Conservation (phyloP, 2,329 filamentous ascomycete genomes). For the Sclerotinia subarctica region DNA sequence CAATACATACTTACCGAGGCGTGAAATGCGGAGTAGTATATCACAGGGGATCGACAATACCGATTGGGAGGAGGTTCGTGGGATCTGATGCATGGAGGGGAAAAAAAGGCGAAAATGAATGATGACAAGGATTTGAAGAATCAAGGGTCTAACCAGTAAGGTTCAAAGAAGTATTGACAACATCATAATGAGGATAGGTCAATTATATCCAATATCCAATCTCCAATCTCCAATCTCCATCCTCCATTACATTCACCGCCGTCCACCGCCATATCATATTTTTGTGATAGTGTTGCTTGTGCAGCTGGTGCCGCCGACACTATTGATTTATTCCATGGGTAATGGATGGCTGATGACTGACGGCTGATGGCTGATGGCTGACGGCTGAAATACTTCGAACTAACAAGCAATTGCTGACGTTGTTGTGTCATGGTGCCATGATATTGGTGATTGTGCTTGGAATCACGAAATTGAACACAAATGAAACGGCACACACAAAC, state of each 20-base stretch:
- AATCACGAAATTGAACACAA: conserved; percentile 2
- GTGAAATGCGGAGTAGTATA: too few species aligned
- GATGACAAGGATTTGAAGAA: not conserved
- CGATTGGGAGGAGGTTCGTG: not conserved
- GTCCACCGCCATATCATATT: not conserved
- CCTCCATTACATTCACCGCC: conserved; percentile 7
- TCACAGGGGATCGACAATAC: too few species aligned
- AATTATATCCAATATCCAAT: not conserved
- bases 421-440: not conserved
- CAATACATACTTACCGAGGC: not conserved
- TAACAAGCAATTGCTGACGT: conserved; percentile 1
- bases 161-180: not conserved
- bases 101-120: not conserved
- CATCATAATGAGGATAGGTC: not conserved
- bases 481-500: conserved; percentile 3
- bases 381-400: not conserved
- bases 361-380: not conserved
- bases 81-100: conserved; percentile 6
- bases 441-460: not conserved
- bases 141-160: not conserved
- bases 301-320: not conserved
- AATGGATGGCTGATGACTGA: not conserved
- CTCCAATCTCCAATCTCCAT: too few species aligned
- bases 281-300: not conserved
- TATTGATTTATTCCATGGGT: not conserved